Conservation (phyloP, 2,329 filamentous ascomycete species). For the Sclerotinia minor region DNA sequence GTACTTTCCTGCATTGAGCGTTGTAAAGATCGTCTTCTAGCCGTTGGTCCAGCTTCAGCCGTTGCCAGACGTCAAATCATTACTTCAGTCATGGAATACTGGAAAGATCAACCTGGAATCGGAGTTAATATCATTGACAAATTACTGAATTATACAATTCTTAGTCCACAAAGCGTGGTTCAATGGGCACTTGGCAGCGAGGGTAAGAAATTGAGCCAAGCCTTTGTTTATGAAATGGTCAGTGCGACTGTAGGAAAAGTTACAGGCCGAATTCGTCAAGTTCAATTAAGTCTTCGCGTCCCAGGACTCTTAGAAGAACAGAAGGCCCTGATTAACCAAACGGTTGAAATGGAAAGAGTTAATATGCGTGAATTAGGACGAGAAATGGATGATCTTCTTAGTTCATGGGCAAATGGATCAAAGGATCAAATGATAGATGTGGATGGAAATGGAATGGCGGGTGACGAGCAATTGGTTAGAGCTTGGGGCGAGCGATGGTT, state of each 20-base stretch:
- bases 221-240: conserved; percentile 87
- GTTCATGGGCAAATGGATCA: conserved; percentile 68
- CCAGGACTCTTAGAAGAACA: conserved; percentile 54
- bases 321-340: conserved; percentile 56
- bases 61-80: conserved; percentile 85
- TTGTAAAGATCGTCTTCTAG: conserved; percentile 83
- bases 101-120: conserved; percentile 87
- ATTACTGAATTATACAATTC: conserved; percentile 93
- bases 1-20: conserved; percentile 94
- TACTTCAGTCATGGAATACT: conserved; percentile 86
- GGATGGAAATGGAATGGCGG: conserved; percentile 53
- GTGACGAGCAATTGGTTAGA: conserved; percentile 62
- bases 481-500: conserved; percentile 87
- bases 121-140: conserved; percentile 94
- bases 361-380: conserved; percentile 79
- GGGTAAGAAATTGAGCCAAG: conserved; percentile 63
- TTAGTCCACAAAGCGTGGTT: conserved; percentile 80
- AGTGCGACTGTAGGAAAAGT: conserved; percentile 88
- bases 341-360: conserved; percentile 66
- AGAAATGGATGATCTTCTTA: conserved; percentile 75
- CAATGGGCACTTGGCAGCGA: conserved; percentile 79
- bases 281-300: conserved; percentile 64
- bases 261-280: conserved; percentile 78
- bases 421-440: conserved; percentile 75
- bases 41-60: conserved; percentile 73